A percentile compares a stretch with the other conserved stretches of the same genome.
phyloP scores from a whole-genome alignment of 495 filamentous ascomycete genomes.

The Xylaria sp. region DNA sequence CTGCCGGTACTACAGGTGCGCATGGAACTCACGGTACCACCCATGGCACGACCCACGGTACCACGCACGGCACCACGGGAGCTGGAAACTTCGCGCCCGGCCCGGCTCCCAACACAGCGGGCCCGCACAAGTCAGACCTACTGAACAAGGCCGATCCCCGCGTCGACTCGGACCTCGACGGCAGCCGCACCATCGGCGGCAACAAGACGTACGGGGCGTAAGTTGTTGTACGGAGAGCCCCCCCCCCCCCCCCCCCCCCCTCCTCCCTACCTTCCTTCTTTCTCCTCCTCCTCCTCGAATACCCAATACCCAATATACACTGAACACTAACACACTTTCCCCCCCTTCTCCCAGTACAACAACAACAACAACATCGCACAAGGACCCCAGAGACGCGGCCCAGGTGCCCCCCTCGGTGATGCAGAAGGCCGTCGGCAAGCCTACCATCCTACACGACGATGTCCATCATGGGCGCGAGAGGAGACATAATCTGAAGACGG shows the following conservation, averaged over 20 bases:
- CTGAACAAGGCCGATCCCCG: conserved; percentile 63
- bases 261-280: neutral
- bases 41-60: conserved; percentile 36
- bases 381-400: conserved; percentile 55
- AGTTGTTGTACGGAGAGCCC: conserved; percentile 38
- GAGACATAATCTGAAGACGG: conserved; percentile 45
- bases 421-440: conserved; percentile 45
- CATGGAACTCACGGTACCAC: conserved; percentile 28
- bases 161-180: conserved; percentile 58
- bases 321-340: neutral
- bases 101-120: conserved; percentile 54
- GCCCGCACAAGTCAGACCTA: conserved; percentile 60
- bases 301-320: too few species aligned
- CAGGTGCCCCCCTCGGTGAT: conserved; percentile 57
- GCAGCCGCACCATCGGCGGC: conserved; percentile 51
- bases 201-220: conserved; percentile 57
- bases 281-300: too few species aligned
- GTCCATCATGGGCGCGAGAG: conserved; percentile 42
- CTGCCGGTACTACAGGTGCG: conserved; percentile 15
- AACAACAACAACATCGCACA: neutral
- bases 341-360: neutral
- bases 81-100: conserved; percentile 44
- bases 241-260: too few species aligned
- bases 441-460: conserved; percentile 48
- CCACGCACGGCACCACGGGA: conserved; percentile 31